A percentile compares a stretch with the other conserved stretches of the same genome.
phyloP scores from a whole-genome alignment of 768 basidiomycete species.

The Phlebiopsis gigantea region DNA sequence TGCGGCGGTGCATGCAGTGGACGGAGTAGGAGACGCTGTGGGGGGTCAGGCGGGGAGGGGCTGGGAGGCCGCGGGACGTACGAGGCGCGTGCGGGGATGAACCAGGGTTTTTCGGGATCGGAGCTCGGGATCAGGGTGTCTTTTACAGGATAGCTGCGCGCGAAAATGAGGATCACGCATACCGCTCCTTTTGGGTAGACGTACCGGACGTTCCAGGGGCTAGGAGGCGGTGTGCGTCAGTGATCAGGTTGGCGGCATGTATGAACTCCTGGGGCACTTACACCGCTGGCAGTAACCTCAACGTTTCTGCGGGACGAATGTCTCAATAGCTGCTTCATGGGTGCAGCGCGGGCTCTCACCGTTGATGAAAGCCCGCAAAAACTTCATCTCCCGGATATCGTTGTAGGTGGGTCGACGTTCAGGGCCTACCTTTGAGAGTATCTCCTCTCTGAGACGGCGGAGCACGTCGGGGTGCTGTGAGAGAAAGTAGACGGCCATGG shows the following conservation, averaged over 20 bases:
- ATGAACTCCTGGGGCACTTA: slow-evolving; percentile 10
- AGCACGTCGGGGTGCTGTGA: slow-evolving; percentile 26
- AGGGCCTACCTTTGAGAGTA: slow-evolving; percentile 26
- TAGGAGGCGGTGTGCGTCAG: slow-evolving; percentile 2
- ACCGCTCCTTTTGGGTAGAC: background rate
- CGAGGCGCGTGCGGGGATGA: slow-evolving; percentile 24
- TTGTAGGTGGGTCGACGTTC: slow-evolving; percentile 26
- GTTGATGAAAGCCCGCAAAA: slow-evolving; percentile 31
- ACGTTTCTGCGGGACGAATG: slow-evolving; percentile 31
- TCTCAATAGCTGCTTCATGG: background rate
- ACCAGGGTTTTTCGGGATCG: slow-evolving; percentile 22
- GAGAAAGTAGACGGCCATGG: slow-evolving; percentile 30
- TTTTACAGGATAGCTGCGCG: slow-evolving; percentile 16
- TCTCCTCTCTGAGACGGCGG: slow-evolving; percentile 27
- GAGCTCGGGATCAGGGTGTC: slow-evolving; percentile 20
- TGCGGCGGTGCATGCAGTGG: slow-evolving; percentile 32
- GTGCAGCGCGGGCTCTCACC: slow-evolving; percentile 15
- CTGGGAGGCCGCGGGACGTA: slow-evolving; percentile 16
- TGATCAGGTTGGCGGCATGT: background rate
- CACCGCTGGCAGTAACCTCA: slow-evolving; percentile 34
- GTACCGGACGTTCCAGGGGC: slow-evolving; percentile 25
- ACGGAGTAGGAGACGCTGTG: slow-evolving; percentile 22
- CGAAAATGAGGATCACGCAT: background rate
- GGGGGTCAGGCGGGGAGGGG: background rate
- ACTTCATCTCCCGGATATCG: slow-evolving; percentile 30